Conservation (phyloP, 2,329 filamentous ascomycete genomes). For the Cladosporium cucumerinum region DNA sequence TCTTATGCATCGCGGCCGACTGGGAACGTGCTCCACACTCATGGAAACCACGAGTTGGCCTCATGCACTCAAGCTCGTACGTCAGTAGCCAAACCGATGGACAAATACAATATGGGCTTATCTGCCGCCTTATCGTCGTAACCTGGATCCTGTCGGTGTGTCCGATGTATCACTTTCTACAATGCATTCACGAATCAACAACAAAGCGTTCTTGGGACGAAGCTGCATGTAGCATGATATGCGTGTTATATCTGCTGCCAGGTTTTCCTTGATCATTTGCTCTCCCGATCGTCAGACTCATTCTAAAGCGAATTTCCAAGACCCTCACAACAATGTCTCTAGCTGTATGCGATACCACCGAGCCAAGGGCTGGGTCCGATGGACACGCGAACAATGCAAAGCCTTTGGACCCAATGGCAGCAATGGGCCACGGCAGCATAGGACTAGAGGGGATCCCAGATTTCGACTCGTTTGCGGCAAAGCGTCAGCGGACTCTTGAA, state of each 20-base stretch:
- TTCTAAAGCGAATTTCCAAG: neutral
- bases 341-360: neutral
- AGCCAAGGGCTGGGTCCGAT: neutral
- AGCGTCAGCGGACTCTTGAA: conserved; percentile 59
- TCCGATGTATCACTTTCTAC: neutral
- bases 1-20: neutral
- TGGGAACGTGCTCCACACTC: conserved; percentile 7
- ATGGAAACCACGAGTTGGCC: neutral
- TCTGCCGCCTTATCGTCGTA: neutral
- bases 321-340: neutral
- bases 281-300: neutral
- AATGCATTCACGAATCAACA: neutral
- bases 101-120: neutral
- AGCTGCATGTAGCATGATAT: neutral
- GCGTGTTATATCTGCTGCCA: neutral
- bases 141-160: neutral
- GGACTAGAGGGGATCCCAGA: conserved; percentile 49
- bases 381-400: too few species aligned
- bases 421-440: conserved; percentile 37
- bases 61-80: neutral
- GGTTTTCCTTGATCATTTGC: neutral
- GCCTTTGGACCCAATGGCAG: neutral
- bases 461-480: conserved; percentile 49
- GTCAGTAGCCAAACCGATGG: too few species aligned
- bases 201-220: neutral